These are phyloP conservation scores for Backusella psychrophila DNA, from an alignment of 192 early-diverging fungal genomes.

Conservation along the genomic window DNA sequence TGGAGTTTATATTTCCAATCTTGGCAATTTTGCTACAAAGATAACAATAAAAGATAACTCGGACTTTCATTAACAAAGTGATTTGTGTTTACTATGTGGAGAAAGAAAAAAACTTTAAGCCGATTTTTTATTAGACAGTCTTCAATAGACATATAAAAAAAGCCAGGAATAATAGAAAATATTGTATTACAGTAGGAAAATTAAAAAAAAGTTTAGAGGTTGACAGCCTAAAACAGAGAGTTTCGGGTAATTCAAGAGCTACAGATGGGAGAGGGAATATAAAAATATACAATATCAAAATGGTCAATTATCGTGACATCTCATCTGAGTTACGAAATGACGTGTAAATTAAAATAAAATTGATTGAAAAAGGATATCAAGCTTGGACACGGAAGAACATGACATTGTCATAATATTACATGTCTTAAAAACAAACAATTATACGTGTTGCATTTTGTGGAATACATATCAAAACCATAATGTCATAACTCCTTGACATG, in stretches of 20 bases:
- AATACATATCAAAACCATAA: not conserved
- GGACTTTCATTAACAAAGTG: not conserved
- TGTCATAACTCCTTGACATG: not conserved
- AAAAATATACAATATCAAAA: not conserved
- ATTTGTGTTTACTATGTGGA: not conserved
- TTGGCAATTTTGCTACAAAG: not conserved
- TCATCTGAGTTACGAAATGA: not conserved
- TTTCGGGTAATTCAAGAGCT: not conserved
- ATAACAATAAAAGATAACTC: not conserved
- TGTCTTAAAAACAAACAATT: not conserved
- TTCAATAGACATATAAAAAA: not conserved
- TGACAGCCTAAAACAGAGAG: not conserved
- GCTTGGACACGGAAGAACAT: not conserved
- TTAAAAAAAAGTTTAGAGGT: not conserved
- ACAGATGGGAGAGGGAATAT: not conserved
- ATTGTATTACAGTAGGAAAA: not conserved
- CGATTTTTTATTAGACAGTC: not conserved
- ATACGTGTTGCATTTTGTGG: not conserved
- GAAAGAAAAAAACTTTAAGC: not conserved
- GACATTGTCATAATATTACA: not conserved
- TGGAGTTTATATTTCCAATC: not conserved
- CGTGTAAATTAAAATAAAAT: not conserved
- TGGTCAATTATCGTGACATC: not conserved
- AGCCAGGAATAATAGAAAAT: not conserved
- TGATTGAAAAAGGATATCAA: not conserved